These are phyloP conservation scores for Tolypocladium endophyticum DNA, from an alignment of 2,329 filamentous ascomycete genomes.

Conservation along the genomic window DNA sequence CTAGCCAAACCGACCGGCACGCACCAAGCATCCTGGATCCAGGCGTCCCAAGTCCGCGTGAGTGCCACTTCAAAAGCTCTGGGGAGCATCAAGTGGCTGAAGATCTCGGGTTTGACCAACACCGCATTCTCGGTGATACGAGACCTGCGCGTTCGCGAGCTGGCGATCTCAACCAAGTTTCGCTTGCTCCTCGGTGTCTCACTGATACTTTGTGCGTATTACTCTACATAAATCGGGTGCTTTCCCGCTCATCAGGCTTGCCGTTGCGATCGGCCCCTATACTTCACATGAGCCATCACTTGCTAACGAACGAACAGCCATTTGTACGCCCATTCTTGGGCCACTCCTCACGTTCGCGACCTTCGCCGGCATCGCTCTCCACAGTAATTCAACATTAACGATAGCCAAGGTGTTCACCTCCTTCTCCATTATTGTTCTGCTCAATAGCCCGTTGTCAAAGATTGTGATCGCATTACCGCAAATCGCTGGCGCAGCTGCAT, in stretches of 20 bases:
- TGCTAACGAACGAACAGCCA: background rate
- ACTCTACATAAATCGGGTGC: background rate
- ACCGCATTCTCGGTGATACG: conserved; percentile 16
- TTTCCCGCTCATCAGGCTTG: background rate
- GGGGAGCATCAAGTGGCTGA: conserved; percentile 39
- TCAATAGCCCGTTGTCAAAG: conserved; percentile 9
- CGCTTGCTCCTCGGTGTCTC: conserved; percentile 8
- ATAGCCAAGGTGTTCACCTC: conserved; percentile 10
- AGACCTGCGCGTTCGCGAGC: conserved; percentile 9
- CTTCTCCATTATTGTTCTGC: conserved; percentile 10
- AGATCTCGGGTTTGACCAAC: conserved; percentile 34
- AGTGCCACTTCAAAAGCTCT: conserved; percentile 35
- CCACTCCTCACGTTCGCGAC: conserved; percentile 10
- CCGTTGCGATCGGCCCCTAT: background rate
- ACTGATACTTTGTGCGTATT: conserved; percentile 6
- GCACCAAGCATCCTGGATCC: conserved; percentile 35
- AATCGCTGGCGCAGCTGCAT: conserved; percentile 8
- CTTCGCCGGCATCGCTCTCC: conserved; percentile 7
- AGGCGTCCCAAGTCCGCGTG: conserved; percentile 37
- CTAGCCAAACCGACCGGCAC: conserved; percentile 10
- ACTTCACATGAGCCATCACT: background rate
- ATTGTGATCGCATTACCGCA: conserved; percentile 11
- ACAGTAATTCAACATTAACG: background rate
- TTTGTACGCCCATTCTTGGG: background rate
- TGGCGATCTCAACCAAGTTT: conserved; percentile 11